Base-by-base conservation (phyloP, 1,284 basidiomycete genomes). In the Phaffia rhodozyma region DNA sequence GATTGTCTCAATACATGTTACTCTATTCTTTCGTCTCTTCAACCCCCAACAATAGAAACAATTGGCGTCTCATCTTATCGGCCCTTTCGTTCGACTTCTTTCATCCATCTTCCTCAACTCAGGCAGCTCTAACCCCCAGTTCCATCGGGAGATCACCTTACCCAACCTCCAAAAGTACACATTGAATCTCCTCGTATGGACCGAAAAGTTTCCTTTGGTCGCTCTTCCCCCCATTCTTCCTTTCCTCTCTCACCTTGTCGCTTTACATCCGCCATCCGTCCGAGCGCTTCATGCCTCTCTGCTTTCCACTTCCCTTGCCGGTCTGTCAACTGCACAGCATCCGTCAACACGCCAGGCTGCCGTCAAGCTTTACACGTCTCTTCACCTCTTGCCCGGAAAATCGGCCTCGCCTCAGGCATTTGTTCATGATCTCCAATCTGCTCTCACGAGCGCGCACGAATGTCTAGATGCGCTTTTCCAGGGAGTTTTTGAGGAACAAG, bases 161-260 rank as follows among this genome's bases (percentile, higher is more conserved):
- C 63, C 63, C 20, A 47, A 30, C 30, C 54, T 65, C 20, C 63
- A 65, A 29, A 60, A 59, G 53, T 59, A 60, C 54, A 59, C 58
- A 5, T 29, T 59, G 27, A 59, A 54, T 16, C 63, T 65, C 53
- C 38, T 65, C 25, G 51, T 54, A 30, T 65, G 53, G 58, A 54
- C 60, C 25, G 60, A 51, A 23, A 55, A 53, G 43, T 38, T 43
- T 13, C 23, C n/a, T 3, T 29, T 21, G 25, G 20, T 50, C 43
- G 23, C 60, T n/a, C 53, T 34, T 25, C 11, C 25, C 29, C 25
- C 43, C 25, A 55, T 59, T 51, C 53, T 65, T 18, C 63, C 63
- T 18, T 34, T 60, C 34, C 55, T 65, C 27, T 27, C 54, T 0
- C n/a, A 27, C 6, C 54, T 65, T 27, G 34, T 65, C 27, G 48